Evolutionary conservation across 2,329 filamentous ascomycete species (phyloP), one percentile per base, ranked within the genome.

Genomic region (Lasiodiplodia gonubiensis): DNA sequence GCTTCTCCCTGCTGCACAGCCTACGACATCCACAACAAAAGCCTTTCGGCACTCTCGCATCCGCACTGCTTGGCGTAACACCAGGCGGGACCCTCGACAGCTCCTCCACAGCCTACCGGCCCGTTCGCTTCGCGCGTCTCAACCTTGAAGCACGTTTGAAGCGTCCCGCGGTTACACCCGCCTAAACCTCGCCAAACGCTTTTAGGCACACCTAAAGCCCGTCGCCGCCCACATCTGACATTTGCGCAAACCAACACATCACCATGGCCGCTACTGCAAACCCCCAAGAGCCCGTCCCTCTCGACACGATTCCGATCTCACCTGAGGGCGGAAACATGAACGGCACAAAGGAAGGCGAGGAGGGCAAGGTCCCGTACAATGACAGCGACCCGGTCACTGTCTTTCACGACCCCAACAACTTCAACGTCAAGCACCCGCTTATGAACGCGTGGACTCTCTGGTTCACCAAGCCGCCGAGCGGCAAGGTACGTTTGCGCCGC

Each of bases 391-490:
- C 91, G 63, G 86, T 97, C 75, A 99, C 95, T 55, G 94, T 99
- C 74, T 99, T 99, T 85, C 94, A 99, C 80, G 93, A 98, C 83
- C 91, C 95, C 74, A 92, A 97, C 72, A 97, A 99, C 86, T 99
- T 99, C 88, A 99, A 97, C 76, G 95, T 99, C 81, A 99, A 98
- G 87, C 95, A 99, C 81, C 94, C 94, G 72, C 87, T 99, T 69
- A 94, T 97, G 87, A 92, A 97, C 86, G 91, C 92, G 79, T 99
- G 95, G 95, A 98, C 95, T 68, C 86, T 99, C 67, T 99, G 96
- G 96, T 99, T 98, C 86, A 98, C 94, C 76, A 98, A 98, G 88
- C 94, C 95, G 65, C 92, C 94, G 52, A 96, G 90, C 79, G 94
- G 93, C 84, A 97, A 96, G 90, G 93, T 95, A 81, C 69, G 84